Base-by-base conservation (phyloP, 75 land plant species). In the Ceratopteris richardii region DNA sequence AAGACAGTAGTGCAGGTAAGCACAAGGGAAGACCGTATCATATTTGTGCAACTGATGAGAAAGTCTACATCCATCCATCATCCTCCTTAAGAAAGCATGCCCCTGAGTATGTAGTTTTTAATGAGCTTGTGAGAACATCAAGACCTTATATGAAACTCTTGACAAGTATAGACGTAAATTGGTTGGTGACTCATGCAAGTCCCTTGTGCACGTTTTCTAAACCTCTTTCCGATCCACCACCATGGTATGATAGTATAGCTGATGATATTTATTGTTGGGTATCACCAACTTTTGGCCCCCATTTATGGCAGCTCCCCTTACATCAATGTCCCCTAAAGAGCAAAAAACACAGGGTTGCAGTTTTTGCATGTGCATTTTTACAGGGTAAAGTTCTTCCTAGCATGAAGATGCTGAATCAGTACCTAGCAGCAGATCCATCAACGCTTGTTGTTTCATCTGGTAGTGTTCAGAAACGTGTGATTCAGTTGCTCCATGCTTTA, bases 341-440 rank as follows among this genome's bases (percentile, higher is more conserved):
- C 57, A 52, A 50, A 37, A 58, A 39, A 23, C 61, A 64, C 17
- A 70, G 96, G 12, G 65, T 63, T 19, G 66, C 85, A 21, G 81
- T 81, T 10, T 94, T 94, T 72, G 91, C 91, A 16, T 81, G 43
- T 72, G 81, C 87, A 17, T 72, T 94, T 56, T 85, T 94, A 39
- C 81, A 89, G 64, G 98, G 98, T 0, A 67, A 83, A 26, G 96
- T 94, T 18, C 57, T 94, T 29, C 96, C 95, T 24, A 76, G 86
- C 60, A 61, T 94, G 54, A 68, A 57, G 51, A 43, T 55, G 43
- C 63, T 70, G 26, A 66, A 62, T 7, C 48, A 62, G 17, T 71
- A 50, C 61, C 55, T 90, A 66, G 81, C 83, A 25, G 90, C 85
- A 20, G 75, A 77, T 36, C 88, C 96, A 16, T 22, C 63, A 22